Evolutionary conservation across 768 basidiomycete genomes (phyloP), one percentile per base, ranked within the genome.

Genomic region (Boletus eberwhitei): DNA sequence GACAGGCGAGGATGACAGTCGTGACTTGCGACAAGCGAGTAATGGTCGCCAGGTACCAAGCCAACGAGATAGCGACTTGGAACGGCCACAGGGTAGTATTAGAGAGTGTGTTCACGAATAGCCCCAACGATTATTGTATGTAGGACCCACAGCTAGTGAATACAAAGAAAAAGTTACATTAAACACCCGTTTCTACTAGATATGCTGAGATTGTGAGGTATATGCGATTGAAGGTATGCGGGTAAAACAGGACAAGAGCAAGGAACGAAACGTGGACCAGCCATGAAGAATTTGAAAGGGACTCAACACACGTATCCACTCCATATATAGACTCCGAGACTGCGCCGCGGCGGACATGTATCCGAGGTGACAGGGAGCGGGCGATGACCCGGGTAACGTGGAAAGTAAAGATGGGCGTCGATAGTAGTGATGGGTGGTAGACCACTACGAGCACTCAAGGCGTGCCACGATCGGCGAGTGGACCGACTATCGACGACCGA

Each of bases 401-500:
- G 17, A 17, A 53, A 43, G 40, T 40, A 11, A 29, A 47, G 53
- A 41, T 48, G 43, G 39, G 58, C 52, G 43, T 52, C 39, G 50
- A 46, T 19, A 26, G 42, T 22, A 39, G 45, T 36, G 45, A 49
- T 22, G 31, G 35, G 46, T 42, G 55, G 38, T 22, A 51, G 26
- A 46, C 32, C 47, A 44, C 48, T 21, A 38, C 22, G 40, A 41
- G 56, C 52, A 38, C 39, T 34, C 44, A 34, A 39, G 31, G 52
- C 37, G 29, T 45, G 46, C 50, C 6, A 29, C 34, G 54, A 52
- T 40, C 31, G 48, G 40, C 8, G 34, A 14, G 13, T 1, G 38
- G 26, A 8, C 3, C 7, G 7, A 21, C 54, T 65, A 78, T 64
- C 77, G 70, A 49, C 77, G 76, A n/a, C 77, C 73, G 51, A 78